A percentile compares a stretch with the other conserved stretches of the same genome.
Evolutionary conservation across 2,329 filamentous ascomycete genomes (phyloP).

Genomic region (Emericellopsis cladophorae): DNA sequence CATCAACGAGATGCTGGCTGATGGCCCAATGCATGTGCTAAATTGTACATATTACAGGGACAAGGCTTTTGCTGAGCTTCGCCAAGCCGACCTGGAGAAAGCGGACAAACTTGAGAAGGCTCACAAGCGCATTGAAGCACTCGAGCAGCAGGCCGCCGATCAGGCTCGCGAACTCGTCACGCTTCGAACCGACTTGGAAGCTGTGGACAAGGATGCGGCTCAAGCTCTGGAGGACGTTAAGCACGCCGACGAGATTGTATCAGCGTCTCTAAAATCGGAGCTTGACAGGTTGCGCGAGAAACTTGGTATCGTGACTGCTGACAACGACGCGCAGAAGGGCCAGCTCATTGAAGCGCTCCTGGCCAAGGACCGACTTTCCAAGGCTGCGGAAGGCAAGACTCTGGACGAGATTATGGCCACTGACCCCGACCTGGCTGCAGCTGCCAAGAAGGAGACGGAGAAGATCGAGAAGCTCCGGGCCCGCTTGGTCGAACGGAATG

Average conservation of each 20-base stretch:
- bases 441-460: constrained; percentile 29
- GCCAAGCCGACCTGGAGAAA: constrained; percentile 30
- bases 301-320: constrained; percentile 31
- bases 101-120: constrained; percentile 33
- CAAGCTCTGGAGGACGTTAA: constrained; percentile 46
- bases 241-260: constrained; percentile 44
- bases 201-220: constrained; percentile 38
- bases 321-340: constrained; percentile 43
- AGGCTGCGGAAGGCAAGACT: constrained; percentile 34
- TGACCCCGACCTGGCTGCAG: constrained; percentile 20
- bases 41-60: constrained; percentile 35
- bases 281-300: constrained; percentile 41
- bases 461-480: constrained; percentile 46
- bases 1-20: constrained; percentile 15
- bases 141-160: constrained; percentile 37
- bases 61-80: constrained; percentile 37
- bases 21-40: constrained; percentile 22
- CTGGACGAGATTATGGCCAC: constrained; percentile 22
- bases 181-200: constrained; percentile 38
- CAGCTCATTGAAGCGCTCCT: constrained; percentile 48
- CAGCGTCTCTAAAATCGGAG: constrained; percentile 44
- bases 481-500: constrained; percentile 41
- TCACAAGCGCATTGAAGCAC: constrained; percentile 25
- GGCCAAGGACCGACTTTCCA: constrained; percentile 46
- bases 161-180: constrained; percentile 41